A percentile compares a stretch with the other conserved stretches of the same genome.
Evolutionary conservation across 208 protist species (phyloP).

Genomic region (Wallacemonas sp.): DNA sequence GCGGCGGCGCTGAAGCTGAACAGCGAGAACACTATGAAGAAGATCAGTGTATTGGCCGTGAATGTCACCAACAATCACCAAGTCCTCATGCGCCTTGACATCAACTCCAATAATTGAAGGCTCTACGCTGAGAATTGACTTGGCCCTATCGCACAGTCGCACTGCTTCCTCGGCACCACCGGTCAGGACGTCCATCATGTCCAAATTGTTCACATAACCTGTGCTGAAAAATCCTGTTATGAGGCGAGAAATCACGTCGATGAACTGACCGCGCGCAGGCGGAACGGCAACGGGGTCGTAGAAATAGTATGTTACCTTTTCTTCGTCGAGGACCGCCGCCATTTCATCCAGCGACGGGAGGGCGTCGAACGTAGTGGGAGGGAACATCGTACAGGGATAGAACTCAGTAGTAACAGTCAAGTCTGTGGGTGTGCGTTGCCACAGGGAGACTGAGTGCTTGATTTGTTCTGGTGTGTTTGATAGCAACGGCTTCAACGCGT

Average conservation of each 20-base stretch:
- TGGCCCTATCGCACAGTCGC: slow-evolving; percentile 55
- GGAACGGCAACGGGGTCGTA: slow-evolving; percentile 49
- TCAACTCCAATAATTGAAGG: slow-evolving; percentile 52
- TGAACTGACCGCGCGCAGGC: slow-evolving; percentile 59
- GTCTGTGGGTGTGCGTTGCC: too few species aligned
- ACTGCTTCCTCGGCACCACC: slow-evolving; percentile 47
- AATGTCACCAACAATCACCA: slow-evolving; percentile 86
- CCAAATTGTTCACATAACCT: slow-evolving; percentile 32
- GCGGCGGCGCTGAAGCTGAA: slow-evolving; percentile 42
- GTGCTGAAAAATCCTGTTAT: slow-evolving; percentile 50
- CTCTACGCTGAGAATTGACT: slow-evolving; percentile 42
- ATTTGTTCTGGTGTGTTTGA: too few species aligned
- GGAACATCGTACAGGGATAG: background rate
- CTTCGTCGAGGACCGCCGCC: slow-evolving; percentile 10
- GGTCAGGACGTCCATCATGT: slow-evolving; percentile 62
- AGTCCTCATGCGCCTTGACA: slow-evolving; percentile 41
- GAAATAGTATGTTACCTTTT: slow-evolving; percentile 42
- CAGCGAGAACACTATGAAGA: slow-evolving; percentile 53
- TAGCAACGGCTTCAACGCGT: too few species aligned
- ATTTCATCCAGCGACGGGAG: slow-evolving; percentile 11
- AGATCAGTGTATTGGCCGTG: slow-evolving; percentile 88
- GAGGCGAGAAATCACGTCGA: slow-evolving; percentile 61
- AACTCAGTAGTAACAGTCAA: too few species aligned
- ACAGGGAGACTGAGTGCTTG: too few species aligned
- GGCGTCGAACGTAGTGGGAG: background rate